A percentile compares a stretch with the other conserved stretches of the same genome.
These are phyloP conservation scores for Polychaeton citri DNA, from an alignment of 2,329 filamentous ascomycete genomes.

Conservation along the genomic window DNA sequence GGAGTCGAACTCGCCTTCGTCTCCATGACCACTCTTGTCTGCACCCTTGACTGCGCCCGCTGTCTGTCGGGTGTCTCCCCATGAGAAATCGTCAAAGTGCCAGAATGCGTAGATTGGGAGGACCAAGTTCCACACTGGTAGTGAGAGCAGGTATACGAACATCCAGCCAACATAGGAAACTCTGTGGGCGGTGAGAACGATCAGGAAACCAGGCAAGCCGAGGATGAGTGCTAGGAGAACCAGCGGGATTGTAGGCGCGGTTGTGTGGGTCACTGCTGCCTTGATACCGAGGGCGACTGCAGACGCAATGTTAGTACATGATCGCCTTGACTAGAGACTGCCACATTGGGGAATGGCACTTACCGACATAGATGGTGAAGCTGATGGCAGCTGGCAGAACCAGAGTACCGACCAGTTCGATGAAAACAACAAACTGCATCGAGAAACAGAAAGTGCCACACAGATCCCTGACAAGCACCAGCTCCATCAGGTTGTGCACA, in stretches of 20 bases:
- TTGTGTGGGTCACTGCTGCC: constrained; percentile 40
- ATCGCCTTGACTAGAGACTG: constrained; percentile 12
- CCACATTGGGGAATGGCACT: constrained; percentile 26
- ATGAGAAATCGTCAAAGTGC: constrained; percentile 99
- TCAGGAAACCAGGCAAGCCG: constrained; percentile 81
- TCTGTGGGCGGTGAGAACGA: constrained; percentile 85
- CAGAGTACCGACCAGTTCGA: constrained; percentile 87
- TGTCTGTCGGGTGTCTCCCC: constrained; percentile 96
- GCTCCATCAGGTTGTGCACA: constrained; percentile 95
- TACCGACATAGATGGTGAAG: constrained; percentile 92
- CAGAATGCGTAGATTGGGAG: constrained; percentile 91
- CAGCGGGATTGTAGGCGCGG: constrained; percentile 75
- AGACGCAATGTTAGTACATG: too few relatives aligned
- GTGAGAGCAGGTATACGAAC: constrained; percentile 83
- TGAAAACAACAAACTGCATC: constrained; percentile 97
- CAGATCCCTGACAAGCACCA: constrained; percentile 85
- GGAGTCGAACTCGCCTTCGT: constrained; percentile 94
- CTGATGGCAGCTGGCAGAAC: constrained; percentile 92
- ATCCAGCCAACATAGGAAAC: constrained; percentile 93
- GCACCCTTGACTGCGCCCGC: constrained; percentile 79
- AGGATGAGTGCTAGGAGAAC: constrained; percentile 81
- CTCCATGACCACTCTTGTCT: constrained; percentile 44
- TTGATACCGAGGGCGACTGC: constrained; percentile 74
- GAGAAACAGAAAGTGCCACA: constrained; percentile 99
- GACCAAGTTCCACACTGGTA: constrained; percentile 96